A percentile compares a stretch with the other conserved stretches of the same genome.
Conservation (phyloP, 2,329 filamentous ascomycete species). For the Eutypella sp. region DNA sequence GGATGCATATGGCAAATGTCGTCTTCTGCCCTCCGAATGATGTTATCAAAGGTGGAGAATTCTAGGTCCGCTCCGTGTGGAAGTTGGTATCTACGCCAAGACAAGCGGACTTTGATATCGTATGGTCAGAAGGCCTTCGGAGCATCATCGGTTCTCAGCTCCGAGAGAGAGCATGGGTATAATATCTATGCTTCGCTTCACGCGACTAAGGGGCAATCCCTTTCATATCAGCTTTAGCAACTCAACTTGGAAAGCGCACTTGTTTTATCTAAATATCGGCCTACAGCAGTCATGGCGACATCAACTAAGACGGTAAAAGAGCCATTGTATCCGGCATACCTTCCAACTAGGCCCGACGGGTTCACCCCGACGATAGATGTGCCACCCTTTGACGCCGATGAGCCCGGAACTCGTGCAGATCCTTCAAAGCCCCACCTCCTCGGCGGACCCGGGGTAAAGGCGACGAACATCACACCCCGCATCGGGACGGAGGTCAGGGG, state of each 20-base stretch:
- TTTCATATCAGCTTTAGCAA: no score
- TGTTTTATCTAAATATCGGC: no score
- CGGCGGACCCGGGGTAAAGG: slow-evolving; percentile 8
- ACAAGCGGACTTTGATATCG: not conserved
- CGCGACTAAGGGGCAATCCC: no score
- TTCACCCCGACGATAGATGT: slow-evolving; percentile 18
- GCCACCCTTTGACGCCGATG: slow-evolving; percentile 23
- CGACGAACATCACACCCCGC: slow-evolving; percentile 22
- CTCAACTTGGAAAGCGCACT: no score
- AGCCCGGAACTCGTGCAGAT: slow-evolving; percentile 27
- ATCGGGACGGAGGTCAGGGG: slow-evolving; percentile 25
- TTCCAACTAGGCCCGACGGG: slow-evolving; percentile 29
- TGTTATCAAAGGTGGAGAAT: not conserved
- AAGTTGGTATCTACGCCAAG: not conserved
- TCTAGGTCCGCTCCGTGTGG: not conserved
- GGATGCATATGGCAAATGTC: not conserved
- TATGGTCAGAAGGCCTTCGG: not conserved
- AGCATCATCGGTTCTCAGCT: not conserved
- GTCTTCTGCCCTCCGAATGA: not conserved
- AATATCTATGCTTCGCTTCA: not conserved
- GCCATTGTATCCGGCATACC: slow-evolving; percentile 28
- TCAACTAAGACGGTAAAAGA: not conserved
- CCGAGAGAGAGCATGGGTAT: not conserved
- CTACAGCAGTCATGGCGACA: not conserved
- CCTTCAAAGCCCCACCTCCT: slow-evolving; percentile 18